These are phyloP conservation scores for Metschnikowia kofuensis DNA, from an alignment of 805 yeast species.

Conservation along the genomic window DNA sequence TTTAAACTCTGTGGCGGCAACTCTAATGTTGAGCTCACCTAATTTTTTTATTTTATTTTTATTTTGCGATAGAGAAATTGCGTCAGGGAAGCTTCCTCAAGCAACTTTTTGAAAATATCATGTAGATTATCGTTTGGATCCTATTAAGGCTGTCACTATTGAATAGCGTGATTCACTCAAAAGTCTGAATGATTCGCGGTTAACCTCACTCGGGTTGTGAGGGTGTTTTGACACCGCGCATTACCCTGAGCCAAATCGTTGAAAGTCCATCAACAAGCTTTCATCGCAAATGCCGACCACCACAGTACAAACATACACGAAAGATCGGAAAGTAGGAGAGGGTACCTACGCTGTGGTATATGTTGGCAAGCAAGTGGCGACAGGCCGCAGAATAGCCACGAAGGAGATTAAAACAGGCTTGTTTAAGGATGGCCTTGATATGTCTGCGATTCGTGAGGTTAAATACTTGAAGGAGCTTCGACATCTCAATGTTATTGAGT, in stretches of 20 bases:
- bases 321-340: conserved; percentile 91
- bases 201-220: too few species aligned
- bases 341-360: conserved; percentile 98
- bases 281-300: conserved; percentile 3
- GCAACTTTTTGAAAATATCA: too few species aligned
- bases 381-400: conserved; percentile 70
- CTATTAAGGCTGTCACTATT: too few species aligned
- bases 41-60: too few species aligned
- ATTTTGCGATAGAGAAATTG: too few species aligned
- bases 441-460: conserved; percentile 95
- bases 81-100: too few species aligned
- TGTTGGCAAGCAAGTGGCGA: conserved; percentile 65
- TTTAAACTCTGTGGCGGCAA: too few species aligned
- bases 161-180: too few species aligned
- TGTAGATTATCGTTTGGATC: too few species aligned
- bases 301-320: conserved; percentile 28
- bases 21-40: too few species aligned
- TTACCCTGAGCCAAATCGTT: background rate
- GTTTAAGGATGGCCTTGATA: conserved; percentile 94
- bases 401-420: conserved; percentile 94
- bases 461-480: conserved; percentile 80
- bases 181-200: too few species aligned
- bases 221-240: background rate
- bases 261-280: background rate
- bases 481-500: conserved; percentile 76